A percentile compares a stretch with the other conserved stretches of the same genome.
phyloP scores from a whole-genome alignment of 495 filamentous ascomycete genomes.

The Podospora pseudopauciseta region DNA sequence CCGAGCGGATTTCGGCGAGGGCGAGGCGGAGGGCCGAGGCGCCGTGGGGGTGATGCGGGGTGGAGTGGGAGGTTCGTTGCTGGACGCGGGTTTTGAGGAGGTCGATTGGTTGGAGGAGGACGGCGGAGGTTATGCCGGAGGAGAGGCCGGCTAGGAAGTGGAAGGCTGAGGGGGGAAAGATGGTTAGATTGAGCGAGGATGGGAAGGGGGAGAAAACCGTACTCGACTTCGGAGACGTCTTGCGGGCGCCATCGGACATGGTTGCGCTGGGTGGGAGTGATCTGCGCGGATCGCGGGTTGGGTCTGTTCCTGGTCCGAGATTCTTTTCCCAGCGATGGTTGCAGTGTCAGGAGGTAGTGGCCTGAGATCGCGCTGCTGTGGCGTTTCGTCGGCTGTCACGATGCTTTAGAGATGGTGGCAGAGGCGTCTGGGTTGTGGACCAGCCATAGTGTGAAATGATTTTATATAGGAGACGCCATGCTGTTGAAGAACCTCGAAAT shows the following conservation, averaged over 20 bases:
- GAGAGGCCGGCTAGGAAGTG: conserved; percentile 87
- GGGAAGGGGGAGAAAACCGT: conserved; percentile 5
- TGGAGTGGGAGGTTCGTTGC: conserved; percentile 58
- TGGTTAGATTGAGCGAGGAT: not conserved
- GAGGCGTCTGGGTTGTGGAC: conserved; percentile 7
- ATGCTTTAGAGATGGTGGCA: not conserved
- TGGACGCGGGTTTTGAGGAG: conserved; percentile 96
- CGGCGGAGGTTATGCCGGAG: conserved; percentile 80
- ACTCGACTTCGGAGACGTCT: conserved; percentile 35
- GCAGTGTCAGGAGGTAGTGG: not conserved
- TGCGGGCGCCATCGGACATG: conserved; percentile 39
- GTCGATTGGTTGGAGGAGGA: conserved; percentile 92
- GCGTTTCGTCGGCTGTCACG: not conserved
- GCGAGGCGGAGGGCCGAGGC: conserved; percentile 59
- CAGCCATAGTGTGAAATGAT: conserved; percentile 12
- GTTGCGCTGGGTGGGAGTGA: conserved; percentile 11
- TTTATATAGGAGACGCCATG: conserved; percentile 12
- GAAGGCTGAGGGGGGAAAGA: conserved; percentile 45
- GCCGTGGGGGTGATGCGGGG: conserved; percentile 27
- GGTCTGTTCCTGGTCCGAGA: not conserved
- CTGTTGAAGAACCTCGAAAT: not conserved
- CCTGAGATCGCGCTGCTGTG: not conserved
- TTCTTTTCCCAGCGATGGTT: not conserved
- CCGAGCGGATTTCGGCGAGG: conserved; percentile 64
- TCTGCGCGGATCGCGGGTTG: not conserved